These are phyloP conservation scores for Circinella umbellata DNA, from an alignment of 371 early-diverging fungal species.

Conservation along the genomic window DNA sequence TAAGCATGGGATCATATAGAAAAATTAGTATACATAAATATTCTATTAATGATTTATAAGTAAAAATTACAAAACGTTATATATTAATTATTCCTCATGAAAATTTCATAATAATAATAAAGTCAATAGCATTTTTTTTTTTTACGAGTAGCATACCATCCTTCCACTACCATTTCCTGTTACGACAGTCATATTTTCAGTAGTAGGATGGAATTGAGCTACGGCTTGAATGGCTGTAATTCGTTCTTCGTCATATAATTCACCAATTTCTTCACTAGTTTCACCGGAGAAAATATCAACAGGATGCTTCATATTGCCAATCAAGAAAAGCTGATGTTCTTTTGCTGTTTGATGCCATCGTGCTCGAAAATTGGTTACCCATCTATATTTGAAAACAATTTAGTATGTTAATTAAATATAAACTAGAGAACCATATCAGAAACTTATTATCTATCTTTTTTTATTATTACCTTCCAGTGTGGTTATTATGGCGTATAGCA, in stretches of 20 bases:
- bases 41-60: no score
- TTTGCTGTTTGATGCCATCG: slow-evolving; percentile 62
- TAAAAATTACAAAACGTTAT: no score
- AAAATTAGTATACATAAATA: no score
- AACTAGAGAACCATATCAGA: no score
- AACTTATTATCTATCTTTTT: no score
- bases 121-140: no score
- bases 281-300: slow-evolving; percentile 68
- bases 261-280: slow-evolving; percentile 53
- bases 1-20: no score
- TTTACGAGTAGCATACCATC: slow-evolving; percentile 45
- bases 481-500: slow-evolving; percentile 69
- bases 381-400: slow-evolving; percentile 29
- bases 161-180: slow-evolving; percentile 50
- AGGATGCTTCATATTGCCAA: slow-evolving; percentile 75
- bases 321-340: slow-evolving; percentile 53
- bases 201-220: slow-evolving; percentile 66
- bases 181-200: slow-evolving; percentile 31
- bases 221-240: slow-evolving; percentile 76
- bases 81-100: no score
- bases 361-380: slow-evolving; percentile 79
- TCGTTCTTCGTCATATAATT: slow-evolving; percentile 53
- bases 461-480: slow-evolving; percentile 60
- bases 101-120: no score
- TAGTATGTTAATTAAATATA: no score